phyloP scores from a whole-genome alignment of 306 rosid genomes.

The Cicer judaicum region DNA sequence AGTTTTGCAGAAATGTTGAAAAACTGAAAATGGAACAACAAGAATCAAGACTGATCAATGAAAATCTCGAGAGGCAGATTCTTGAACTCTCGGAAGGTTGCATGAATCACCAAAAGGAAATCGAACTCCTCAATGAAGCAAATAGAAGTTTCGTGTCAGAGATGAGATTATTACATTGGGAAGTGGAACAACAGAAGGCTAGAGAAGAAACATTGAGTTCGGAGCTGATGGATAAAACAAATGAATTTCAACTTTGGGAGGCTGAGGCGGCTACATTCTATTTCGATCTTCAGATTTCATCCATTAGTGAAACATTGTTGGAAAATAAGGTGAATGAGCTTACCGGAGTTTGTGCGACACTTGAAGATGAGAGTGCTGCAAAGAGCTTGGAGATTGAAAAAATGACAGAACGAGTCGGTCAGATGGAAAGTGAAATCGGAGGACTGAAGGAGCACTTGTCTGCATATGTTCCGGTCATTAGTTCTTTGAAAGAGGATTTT shows the following conservation, averaged over 20 bases:
- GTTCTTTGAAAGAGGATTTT: constrained; percentile 78
- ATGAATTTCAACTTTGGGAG: constrained; percentile 88
- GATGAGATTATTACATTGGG: constrained; percentile 60
- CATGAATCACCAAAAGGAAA: constrained; percentile 64
- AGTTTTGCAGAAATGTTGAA: constrained; percentile 60
- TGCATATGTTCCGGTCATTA: constrained; percentile 72
- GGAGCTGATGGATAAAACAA: constrained; percentile 81
- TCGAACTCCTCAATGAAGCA: constrained; percentile 61
- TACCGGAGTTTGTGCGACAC: constrained; percentile 63
- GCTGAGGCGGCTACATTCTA: constrained; percentile 90
- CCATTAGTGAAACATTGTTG: constrained; percentile 79
- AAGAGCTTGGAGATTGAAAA: constrained; percentile 68
- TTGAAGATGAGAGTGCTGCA: constrained; percentile 66
- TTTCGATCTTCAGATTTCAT: constrained; percentile 86
- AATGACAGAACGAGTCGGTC: constrained; percentile 56
- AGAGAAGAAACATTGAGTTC: constrained; percentile 75
- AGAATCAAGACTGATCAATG: constrained; percentile 55
- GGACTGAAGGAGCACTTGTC: constrained; percentile 68
- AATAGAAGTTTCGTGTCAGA: constrained; percentile 60
- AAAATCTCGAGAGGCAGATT: constrained; percentile 62
- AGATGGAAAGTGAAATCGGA: constrained; percentile 77
- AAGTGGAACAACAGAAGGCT: constrained; percentile 68
- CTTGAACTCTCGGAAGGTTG: constrained; percentile 66
- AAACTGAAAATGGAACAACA: constrained; percentile 66
- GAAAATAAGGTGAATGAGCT: constrained; percentile 88